Percentiles rank a stretch among this genome's conserved stretches.
phyloP scores from a whole-genome alignment of 352 stramenopile species.

The Globisporangium abappressorium region DNA sequence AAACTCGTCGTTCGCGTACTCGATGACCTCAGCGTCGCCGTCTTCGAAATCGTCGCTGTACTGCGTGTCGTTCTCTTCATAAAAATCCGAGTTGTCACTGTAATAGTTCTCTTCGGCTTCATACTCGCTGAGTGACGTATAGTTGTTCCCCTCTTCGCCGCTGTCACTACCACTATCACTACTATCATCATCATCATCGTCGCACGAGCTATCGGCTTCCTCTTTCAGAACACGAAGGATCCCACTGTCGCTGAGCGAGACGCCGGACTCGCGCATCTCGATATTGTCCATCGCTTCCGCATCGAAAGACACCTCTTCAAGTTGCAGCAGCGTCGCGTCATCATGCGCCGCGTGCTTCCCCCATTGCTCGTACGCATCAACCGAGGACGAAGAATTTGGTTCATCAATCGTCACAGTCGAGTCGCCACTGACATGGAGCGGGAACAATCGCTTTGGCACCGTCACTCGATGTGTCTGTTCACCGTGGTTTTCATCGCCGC shows the following conservation, averaged over 20 bases:
- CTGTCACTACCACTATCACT: slow-evolving; percentile 23
- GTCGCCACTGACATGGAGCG: slow-evolving; percentile 10
- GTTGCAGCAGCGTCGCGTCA: slow-evolving; percentile 17
- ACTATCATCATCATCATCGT: slow-evolving; percentile 28
- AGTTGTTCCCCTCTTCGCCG: slow-evolving; percentile 43
- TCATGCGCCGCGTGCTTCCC: slow-evolving; percentile 19
- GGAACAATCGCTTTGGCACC: slow-evolving; percentile 14
- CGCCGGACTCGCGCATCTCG: slow-evolving; percentile 44
- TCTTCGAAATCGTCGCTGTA: slow-evolving; percentile 87
- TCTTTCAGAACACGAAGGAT: slow-evolving; percentile 20
- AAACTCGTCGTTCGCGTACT: slow-evolving; percentile 75
- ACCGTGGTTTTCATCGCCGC: background rate
- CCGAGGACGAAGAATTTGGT: background rate
- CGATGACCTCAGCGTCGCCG: slow-evolving; percentile 69
- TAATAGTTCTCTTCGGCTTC: slow-evolving; percentile 85
- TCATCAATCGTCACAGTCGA: slow-evolving; percentile 4
- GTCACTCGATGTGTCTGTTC: background rate
- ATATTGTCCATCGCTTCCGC: slow-evolving; percentile 19
- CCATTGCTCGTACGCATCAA: slow-evolving; percentile 21
- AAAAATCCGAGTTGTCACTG: slow-evolving; percentile 76
- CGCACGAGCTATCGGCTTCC: slow-evolving; percentile 49
- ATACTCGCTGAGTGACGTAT: slow-evolving; percentile 72
- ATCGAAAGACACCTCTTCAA: slow-evolving; percentile 15
- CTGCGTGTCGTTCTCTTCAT: slow-evolving; percentile 60
- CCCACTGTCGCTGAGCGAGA: slow-evolving; percentile 25